Evolutionary conservation across 306 rosid genomes (phyloP).

Genomic region (Crataegus laevigata): DNA sequence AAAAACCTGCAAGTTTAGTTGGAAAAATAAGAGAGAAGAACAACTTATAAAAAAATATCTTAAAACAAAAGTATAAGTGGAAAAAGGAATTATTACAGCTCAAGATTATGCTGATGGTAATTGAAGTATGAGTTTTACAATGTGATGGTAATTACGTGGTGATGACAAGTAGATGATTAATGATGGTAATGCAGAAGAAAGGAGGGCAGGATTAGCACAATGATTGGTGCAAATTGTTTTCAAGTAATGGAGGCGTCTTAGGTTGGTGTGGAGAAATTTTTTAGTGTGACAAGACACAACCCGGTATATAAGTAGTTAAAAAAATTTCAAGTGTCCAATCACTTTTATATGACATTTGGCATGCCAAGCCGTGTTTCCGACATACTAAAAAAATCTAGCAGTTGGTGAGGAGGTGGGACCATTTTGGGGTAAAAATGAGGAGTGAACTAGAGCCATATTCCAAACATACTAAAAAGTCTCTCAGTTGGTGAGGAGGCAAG

Average conservation of each 20-base stretch:
- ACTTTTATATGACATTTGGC: too few relatives aligned
- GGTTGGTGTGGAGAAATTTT: slow-evolving; percentile 20
- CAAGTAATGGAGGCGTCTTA: slow-evolving; percentile 26
- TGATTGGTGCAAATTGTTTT: slow-evolving; percentile 29
- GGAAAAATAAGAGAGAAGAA: not conserved
- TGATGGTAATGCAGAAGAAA: slow-evolving; percentile 28
- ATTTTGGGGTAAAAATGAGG: not conserved
- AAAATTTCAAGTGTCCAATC: too few relatives aligned
- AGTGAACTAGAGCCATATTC: too few relatives aligned
- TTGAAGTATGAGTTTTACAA: not conserved
- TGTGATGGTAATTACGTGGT: slow-evolving; percentile 18
- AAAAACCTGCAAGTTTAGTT: slow-evolving; percentile 53
- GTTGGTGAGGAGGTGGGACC: slow-evolving; percentile 18
- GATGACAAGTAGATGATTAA: slow-evolving; percentile 14
- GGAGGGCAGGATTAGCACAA: slow-evolving; percentile 17
- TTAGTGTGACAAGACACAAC: too few relatives aligned
- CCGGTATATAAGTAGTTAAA: too few relatives aligned
- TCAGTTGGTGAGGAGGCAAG: not conserved
- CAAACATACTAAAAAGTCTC: too few relatives aligned
- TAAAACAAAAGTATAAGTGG: not conserved
- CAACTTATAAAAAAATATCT: not conserved
- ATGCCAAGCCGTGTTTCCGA: too few relatives aligned
- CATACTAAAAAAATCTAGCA: too few relatives aligned
- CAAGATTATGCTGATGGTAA: not conserved
- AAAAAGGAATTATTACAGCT: not conserved